Conservation (phyloP, 495 filamentous ascomycete genomes). For the Usnea hakonensis region DNA sequence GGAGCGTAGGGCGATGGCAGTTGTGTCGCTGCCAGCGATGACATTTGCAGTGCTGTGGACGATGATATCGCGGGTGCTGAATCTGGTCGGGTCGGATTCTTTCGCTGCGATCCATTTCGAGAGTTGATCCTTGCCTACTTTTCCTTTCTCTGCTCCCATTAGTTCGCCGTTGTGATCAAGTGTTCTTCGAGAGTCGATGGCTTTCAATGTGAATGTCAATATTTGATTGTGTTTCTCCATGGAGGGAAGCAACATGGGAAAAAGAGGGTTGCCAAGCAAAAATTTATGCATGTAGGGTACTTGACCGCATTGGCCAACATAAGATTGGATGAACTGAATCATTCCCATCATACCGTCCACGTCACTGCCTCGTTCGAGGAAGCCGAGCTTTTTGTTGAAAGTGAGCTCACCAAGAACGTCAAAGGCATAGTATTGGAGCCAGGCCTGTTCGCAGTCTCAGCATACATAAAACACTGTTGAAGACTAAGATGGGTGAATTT, state of each 20-base stretch:
- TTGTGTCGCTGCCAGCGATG: slow-evolving; percentile 45
- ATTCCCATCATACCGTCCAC: slow-evolving; percentile 46
- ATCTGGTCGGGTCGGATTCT: too few species aligned
- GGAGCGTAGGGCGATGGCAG: slow-evolving; percentile 44
- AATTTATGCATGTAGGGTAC: slow-evolving; percentile 17
- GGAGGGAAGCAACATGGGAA: too few species aligned
- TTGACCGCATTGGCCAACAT: slow-evolving; percentile 25
- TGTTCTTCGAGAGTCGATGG: too few species aligned
- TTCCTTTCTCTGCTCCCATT: too few species aligned
- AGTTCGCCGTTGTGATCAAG: too few species aligned
- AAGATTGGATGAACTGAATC: slow-evolving; percentile 38
- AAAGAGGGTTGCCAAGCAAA: slow-evolving; percentile 16
- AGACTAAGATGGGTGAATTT: too few species aligned
- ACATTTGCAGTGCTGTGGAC: too few species aligned
- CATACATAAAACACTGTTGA: slow-evolving; percentile 48
- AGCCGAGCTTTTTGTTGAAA: slow-evolving; percentile 55
- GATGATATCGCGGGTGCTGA: too few species aligned
- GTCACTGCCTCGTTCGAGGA: slow-evolving; percentile 50
- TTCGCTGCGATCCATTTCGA: too few species aligned
- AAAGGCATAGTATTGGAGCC: slow-evolving; percentile 76
- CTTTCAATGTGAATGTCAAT: slow-evolving; percentile 34
- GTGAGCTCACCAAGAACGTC: slow-evolving; percentile 63
- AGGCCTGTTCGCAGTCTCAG: slow-evolving; percentile 49
- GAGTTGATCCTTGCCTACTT: too few species aligned
- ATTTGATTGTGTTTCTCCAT: slow-evolving; percentile 39